Evolutionary conservation across 148 eudicot genomes (phyloP), one percentile per base, ranked within the genome.

Genomic region (Heliamphora exappendiculata): DNA sequence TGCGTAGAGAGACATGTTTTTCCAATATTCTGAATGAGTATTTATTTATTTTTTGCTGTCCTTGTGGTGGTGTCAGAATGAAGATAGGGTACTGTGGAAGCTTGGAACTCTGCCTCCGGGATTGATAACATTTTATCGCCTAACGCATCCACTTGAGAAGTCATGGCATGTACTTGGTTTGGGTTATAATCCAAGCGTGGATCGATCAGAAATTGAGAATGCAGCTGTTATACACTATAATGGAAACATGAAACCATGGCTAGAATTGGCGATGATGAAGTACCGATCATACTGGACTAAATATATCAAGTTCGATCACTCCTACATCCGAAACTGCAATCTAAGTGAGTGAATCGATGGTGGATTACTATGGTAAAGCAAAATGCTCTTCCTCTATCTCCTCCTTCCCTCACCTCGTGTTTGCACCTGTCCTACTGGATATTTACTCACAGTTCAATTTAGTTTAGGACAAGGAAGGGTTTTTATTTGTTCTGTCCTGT

Each of bases 231-330:
- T 93, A 65, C 98, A 93, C 77, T 91, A 93, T 78, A 93, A 93
- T 60, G 98, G 98, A 57, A 93, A 93, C 81, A 89, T 91, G 96
- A 93, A 93, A 76, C 98, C 98, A 5, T 93, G 98, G 98, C 78
- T 93, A 60, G 98, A 93, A 86, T 84, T 93, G 75, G 96, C 96
- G 4, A 91, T 91, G 92, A 85, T 84, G 5, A 93, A 91, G 78
- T 93, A 89, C 74, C 76, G 89, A 34, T 76, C 90, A 63, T 89
- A 91, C 78, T 91, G 98, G 98, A 84, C 90, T 19, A 91, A 88
- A 81, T 91, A 91, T 83, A 88, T 93, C 62, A 89, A 89, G 76
- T 89, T 78, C 67, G 92, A 89, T 65, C 96, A 93, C 73, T 92
- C 91, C 33, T 92, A 90, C 77, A 82, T 90, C 67, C 91, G 85